phyloP scores from a whole-genome alignment of 202 grass and related monocot genomes.

The Panicum hallii region DNA sequence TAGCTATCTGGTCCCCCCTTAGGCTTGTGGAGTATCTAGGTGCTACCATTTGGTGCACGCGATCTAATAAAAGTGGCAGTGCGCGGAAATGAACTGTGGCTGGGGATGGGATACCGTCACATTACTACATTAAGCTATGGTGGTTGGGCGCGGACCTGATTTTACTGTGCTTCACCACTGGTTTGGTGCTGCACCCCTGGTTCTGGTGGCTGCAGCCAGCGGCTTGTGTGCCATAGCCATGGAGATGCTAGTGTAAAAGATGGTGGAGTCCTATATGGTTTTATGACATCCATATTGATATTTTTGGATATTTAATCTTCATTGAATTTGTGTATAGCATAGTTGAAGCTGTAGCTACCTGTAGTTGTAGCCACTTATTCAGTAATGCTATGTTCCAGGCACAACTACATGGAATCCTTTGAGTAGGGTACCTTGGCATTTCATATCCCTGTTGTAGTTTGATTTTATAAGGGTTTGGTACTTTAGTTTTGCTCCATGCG shows the following conservation, averaged over 20 bases:
- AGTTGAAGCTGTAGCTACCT: background rate
- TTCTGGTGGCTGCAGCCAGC: background rate
- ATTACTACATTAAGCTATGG: background rate
- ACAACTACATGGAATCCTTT: slow-evolving; percentile 1
- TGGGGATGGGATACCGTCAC: background rate
- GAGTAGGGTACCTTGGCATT: background rate
- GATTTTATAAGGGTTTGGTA: background rate
- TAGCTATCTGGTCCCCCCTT: slow-evolving; percentile 20
- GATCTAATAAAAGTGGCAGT: slow-evolving; percentile 5
- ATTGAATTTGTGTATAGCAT: background rate
- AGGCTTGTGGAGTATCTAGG: background rate
- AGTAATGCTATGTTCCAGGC: background rate
- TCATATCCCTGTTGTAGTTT: background rate
- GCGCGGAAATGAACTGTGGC: background rate
- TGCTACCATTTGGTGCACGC: slow-evolving; percentile 1
- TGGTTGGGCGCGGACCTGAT: slow-evolving; percentile 5
- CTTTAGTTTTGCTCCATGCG: background rate
- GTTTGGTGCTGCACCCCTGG: background rate
- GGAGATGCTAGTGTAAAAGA: background rate
- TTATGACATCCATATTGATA: background rate
- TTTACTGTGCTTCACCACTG: background rate
- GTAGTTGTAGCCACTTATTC: background rate
- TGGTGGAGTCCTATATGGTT: background rate
- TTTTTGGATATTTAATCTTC: background rate
- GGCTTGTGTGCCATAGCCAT: background rate